These are phyloP conservation scores for Hymenoscyphus repandus DNA, from an alignment of 2,329 filamentous ascomycete species.

Conservation along the genomic window DNA sequence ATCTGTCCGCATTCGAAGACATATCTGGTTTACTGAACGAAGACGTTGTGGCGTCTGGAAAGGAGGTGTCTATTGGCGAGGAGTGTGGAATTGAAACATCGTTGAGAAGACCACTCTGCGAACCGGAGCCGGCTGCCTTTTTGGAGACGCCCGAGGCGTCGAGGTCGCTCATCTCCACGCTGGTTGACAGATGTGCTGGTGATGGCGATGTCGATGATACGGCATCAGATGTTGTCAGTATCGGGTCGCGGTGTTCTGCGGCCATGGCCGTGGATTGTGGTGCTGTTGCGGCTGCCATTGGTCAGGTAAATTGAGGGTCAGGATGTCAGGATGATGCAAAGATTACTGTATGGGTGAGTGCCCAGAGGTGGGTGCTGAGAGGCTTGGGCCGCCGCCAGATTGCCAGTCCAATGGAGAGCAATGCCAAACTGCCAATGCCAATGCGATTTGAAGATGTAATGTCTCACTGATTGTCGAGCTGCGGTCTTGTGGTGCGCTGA, in stretches of 20 bases:
- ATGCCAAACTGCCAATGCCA: too few relatives aligned
- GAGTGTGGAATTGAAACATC: slow-evolving; percentile 22
- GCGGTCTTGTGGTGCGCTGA: too few relatives aligned
- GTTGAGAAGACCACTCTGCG: slow-evolving; percentile 22
- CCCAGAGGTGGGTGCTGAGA: too few relatives aligned
- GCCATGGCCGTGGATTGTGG: neutral
- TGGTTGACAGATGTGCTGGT: neutral
- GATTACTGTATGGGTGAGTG: neutral
- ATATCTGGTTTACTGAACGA: slow-evolving; percentile 2
- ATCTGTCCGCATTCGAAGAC: slow-evolving; percentile 2
- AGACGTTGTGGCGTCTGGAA: slow-evolving; percentile 9
- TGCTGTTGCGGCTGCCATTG: neutral
- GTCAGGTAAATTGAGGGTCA: neutral
- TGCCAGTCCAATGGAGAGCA: too few relatives aligned
- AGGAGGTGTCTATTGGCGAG: slow-evolving; percentile 17
- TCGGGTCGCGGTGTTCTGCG: slow-evolving; percentile 9
- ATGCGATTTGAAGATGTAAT: too few relatives aligned
- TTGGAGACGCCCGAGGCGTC: slow-evolving; percentile 13
- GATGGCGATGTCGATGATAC: slow-evolving; percentile 12
- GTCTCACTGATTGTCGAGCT: too few relatives aligned
- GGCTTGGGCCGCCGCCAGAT: too few relatives aligned
- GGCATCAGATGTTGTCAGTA: slow-evolving; percentile 6
- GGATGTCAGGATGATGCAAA: neutral
- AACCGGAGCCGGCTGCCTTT: slow-evolving; percentile 17
- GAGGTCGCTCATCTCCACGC: slow-evolving; percentile 24